Conservation (phyloP, 768 basidiomycete species). For the Suillus brevipes region DNA sequence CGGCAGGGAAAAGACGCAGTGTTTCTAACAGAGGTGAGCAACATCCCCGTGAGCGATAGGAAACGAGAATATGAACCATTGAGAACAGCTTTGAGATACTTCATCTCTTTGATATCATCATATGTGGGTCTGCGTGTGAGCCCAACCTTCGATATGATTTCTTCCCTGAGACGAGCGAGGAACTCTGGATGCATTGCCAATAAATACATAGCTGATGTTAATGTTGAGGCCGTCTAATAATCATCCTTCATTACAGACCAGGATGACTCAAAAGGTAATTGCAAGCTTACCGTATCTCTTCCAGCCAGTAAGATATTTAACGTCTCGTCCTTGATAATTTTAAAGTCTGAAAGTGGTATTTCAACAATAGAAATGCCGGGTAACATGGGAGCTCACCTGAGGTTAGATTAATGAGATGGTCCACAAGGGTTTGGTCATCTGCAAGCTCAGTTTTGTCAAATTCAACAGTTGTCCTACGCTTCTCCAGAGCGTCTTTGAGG, state of each 20-base stretch:
- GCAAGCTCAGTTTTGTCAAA: constrained; percentile 14
- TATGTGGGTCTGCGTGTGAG: constrained; percentile 36
- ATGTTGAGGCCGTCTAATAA: constrained; percentile 41
- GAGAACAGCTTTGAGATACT: constrained; percentile 43
- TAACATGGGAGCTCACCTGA: constrained; percentile 27
- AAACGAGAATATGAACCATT: constrained; percentile 34
- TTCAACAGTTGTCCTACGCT: constrained; percentile 15
- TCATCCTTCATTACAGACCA: constrained; percentile 1
- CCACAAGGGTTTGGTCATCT: constrained; percentile 43
- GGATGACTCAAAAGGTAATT: not conserved
- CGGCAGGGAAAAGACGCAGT: constrained; percentile 34
- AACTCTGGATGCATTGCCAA: constrained; percentile 47
- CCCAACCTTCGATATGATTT: constrained; percentile 42
- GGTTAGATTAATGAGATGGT: constrained; percentile 40
- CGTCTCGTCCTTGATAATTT: constrained; percentile 41
- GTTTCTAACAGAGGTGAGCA: constrained; percentile 25
- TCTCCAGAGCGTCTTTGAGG: constrained; percentile 35
- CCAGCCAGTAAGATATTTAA: constrained; percentile 47
- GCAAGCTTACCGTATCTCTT: constrained; percentile 39
- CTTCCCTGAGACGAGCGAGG: constrained; percentile 40
- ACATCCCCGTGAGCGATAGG: not conserved
- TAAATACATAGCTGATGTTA: constrained; percentile 47
- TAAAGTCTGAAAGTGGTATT: constrained; percentile 23
- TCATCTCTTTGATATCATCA: constrained; percentile 45
- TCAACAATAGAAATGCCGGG: not conserved